A percentile compares a stretch with the other conserved stretches of the same genome.
Conservation (phyloP, 768 basidiomycete genomes). For the Lactifluus piperatus region DNA sequence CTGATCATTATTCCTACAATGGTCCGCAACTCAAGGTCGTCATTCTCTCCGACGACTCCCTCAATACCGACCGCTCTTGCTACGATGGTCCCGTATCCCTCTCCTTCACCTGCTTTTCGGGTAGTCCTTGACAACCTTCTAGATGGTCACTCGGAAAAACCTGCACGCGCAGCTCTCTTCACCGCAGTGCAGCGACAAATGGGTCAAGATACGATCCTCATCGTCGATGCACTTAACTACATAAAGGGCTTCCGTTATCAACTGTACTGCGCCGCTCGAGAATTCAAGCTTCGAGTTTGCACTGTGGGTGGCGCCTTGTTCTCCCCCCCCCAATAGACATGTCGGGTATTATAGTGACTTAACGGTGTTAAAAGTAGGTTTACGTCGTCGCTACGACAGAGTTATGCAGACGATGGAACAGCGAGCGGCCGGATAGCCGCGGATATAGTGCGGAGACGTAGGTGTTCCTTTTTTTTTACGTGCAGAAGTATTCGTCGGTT, state of each 20-base stretch:
- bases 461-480: background rate
- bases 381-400: constrained; percentile 70
- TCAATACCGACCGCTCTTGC: constrained; percentile 51
- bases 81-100: constrained; percentile 57
- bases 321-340: background rate
- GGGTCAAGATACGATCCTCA: constrained; percentile 63
- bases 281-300: constrained; percentile 74
- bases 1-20: constrained; percentile 38
- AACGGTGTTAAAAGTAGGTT: constrained; percentile 41
- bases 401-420: constrained; percentile 72
- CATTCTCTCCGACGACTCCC: constrained; percentile 65
- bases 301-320: constrained; percentile 53
- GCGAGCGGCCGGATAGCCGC: constrained; percentile 35
- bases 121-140: background rate
- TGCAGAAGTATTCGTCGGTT: background rate
- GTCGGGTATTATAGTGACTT: background rate
- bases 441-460: constrained; percentile 70
- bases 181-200: constrained; percentile 74
- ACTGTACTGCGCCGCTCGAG: constrained; percentile 91
- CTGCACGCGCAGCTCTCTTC: constrained; percentile 76
- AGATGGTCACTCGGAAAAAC: constrained; percentile 83
- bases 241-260: constrained; percentile 99
- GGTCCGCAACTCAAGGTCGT: constrained; percentile 40
- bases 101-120: background rate
- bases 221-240: constrained; percentile 90